A percentile compares a stretch with the other conserved stretches of the same genome.
These are phyloP conservation scores for Saprolegnia diclina DNA, from an alignment of 352 stramenopile genomes.

Conservation along the genomic window DNA sequence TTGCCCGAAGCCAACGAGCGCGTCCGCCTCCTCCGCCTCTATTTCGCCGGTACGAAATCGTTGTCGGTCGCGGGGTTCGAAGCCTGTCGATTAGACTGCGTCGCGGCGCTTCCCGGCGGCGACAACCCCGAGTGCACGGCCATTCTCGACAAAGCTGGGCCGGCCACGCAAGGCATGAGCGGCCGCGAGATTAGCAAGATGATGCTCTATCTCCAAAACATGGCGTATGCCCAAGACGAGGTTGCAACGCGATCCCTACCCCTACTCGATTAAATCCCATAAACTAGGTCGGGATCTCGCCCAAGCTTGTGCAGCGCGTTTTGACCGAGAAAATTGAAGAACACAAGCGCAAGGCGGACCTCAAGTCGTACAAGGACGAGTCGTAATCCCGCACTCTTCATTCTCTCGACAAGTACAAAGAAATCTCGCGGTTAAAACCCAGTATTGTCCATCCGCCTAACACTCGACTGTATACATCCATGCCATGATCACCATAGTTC, in stretches of 20 bases:
- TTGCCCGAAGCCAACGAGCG: slow-evolving; percentile 58
- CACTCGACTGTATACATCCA: too few relatives aligned
- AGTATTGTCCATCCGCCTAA: too few relatives aligned
- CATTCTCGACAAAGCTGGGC: slow-evolving; percentile 41
- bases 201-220: slow-evolving; percentile 80
- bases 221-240: slow-evolving; percentile 68
- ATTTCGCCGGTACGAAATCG: slow-evolving; percentile 35
- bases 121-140: slow-evolving; percentile 32
- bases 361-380: slow-evolving; percentile 43
- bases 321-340: slow-evolving; percentile 68
- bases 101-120: neutral
- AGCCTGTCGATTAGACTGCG: slow-evolving; percentile 9
- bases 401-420: too few relatives aligned
- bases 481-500: too few relatives aligned
- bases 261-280: neutral
- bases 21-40: slow-evolving; percentile 59
- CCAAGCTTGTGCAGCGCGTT: slow-evolving; percentile 50
- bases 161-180: slow-evolving; percentile 67
- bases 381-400: neutral
- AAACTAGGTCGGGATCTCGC: slow-evolving; percentile 36
- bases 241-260: neutral
- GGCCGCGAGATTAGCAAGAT: slow-evolving; percentile 84
- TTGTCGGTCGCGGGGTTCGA: neutral
- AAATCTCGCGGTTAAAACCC: too few relatives aligned
- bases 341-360: slow-evolving; percentile 57